Conservation (phyloP, 2,329 filamentous ascomycete genomes). For the Pyricularia sp. region DNA sequence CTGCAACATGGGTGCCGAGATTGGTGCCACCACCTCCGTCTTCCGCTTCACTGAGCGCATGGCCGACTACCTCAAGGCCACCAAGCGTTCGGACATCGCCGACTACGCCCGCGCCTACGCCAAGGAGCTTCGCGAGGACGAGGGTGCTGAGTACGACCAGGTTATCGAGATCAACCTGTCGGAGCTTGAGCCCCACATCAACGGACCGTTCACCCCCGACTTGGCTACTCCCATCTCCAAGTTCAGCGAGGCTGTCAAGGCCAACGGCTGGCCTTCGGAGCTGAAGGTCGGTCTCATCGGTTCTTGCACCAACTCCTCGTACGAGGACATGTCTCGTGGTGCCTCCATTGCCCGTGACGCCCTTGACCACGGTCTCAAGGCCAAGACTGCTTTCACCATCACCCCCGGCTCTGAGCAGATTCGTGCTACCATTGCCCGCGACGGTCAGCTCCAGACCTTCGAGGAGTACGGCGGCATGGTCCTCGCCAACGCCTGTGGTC, state of each 20-base stretch:
- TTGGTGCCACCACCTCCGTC: conserved; percentile 77
- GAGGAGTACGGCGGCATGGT: conserved; percentile 94
- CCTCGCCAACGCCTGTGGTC: conserved; percentile 87
- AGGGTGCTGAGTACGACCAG: conserved; percentile 90
- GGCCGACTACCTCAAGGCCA: conserved; percentile 89
- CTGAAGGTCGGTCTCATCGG: conserved; percentile 95
- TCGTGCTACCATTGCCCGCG: conserved; percentile 78
- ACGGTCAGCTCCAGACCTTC: conserved; percentile 85
- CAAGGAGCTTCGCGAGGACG: conserved; percentile 72
- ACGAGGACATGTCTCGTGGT: conserved; percentile 84
- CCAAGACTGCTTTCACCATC: conserved; percentile 86
- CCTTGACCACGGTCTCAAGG: conserved; percentile 82
- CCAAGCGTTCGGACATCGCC: conserved; percentile 81
- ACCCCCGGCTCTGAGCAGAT: conserved; percentile 97
- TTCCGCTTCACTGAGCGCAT: conserved; percentile 98
- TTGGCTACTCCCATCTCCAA: conserved; percentile 95
- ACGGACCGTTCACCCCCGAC: conserved; percentile 97
- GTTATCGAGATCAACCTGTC: conserved; percentile 91
- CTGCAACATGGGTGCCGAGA: conserved; percentile 57
- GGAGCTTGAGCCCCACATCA: conserved; percentile 94
- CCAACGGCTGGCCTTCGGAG: conserved; percentile 91
- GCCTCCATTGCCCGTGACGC: conserved; percentile 87
- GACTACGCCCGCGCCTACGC: conserved; percentile 80
- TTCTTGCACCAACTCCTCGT: conserved; percentile 88
- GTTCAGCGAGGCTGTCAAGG: conserved; percentile 87